Base-by-base conservation (phyloP, 257 asterid species). In the Petunia axillaris region DNA sequence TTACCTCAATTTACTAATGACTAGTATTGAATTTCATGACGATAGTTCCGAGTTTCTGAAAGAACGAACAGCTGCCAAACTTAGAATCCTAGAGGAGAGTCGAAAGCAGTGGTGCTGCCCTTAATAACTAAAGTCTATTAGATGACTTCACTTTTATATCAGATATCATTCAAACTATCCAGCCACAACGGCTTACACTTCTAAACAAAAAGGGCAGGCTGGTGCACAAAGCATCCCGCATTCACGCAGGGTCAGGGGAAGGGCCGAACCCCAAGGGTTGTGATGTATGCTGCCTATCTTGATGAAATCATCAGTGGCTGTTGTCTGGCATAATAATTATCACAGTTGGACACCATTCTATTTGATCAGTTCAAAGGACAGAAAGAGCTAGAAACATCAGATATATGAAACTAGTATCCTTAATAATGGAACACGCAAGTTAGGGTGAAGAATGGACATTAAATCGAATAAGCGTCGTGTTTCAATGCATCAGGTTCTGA, bases 21-120 rank as follows among this genome's bases (percentile, higher is more conserved):
- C 77, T 50, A 73, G 77, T 73, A 62, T 48, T 73, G 62, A 71
- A 8, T 73, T 48, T 73, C 36, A 73, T 73, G 36, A 73, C 6
- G 62, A 50, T 40, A 71, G 43, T 53, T 50, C 59, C 25, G 54
- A 48, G 77, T 71, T 71, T 50, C 46, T 50, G 77, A 50, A 70
- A 25, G 59, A 71, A 71, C 77, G 11, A 48, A 50, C 11, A 6
- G 43, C 77, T 35, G 77, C 10, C 35, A 48, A 35, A 73, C 46
- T 50, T 73, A 39, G 16, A 48, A 48, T 50, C 62, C 35, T 35
- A 73, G 43, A 50, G 62, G 13, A 71, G 4, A 73, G 77, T 52
- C 36, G 46, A 73, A 50, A 73, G 60, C 62, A 46, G 46, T 36
- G 62, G 77, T 35, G 62, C 62, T 9, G 35, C 44, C 77, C 77